Base-by-base conservation (phyloP, 1,139 yeast genomes). In the Scheffersomyces titani region DNA sequence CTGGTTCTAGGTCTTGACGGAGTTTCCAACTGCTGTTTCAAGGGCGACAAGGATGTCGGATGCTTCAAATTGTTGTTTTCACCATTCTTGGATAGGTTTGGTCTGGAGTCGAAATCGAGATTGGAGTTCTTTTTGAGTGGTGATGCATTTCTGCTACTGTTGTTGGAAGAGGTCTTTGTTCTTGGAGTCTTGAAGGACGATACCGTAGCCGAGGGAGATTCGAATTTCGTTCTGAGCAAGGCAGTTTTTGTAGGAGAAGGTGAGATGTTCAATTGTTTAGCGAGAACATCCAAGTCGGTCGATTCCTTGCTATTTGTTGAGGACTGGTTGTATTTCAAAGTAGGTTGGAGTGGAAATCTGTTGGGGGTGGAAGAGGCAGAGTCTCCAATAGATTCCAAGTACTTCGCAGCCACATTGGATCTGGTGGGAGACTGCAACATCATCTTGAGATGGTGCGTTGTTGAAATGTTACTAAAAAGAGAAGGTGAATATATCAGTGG, bases 191-290 rank as follows among this genome's bases (percentile, higher is more conserved):
- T 78, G 66, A 80, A 80, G 1, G 81, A 73, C 1, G 80, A 74
- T 1, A 80, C 79, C 0, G 83, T 80, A 0, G 78, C 83, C 9
- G 82, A 77, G 2, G 82, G 81, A 0, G 82, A 72, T 56, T 78
- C 82, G 59, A 74, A 80, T 51, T 72, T 70, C n/a, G 77, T 64
- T 51, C 77, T 66, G 19, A 77, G 64, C 30, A 74, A 62, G 3
- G 70, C 71, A 2, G 72, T 69, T 54, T 71, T 74, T 20, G 73
- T 64, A 5, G 78, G 74, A 1, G 64, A 50, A 1, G 74, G 71
- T 3, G 71, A 68, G 21, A 73, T 62, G 56, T 76, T 70, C 60
- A 80, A 65, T 61, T 80, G 77, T 52, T 71, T 67, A 5, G 83
- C 83, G 54, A 80, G 67, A 19, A 65, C 71, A 53, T 80, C 83